Evolutionary conservation across 441 rosid species (phyloP).

Genomic region (Aleurites moluccanus): DNA sequence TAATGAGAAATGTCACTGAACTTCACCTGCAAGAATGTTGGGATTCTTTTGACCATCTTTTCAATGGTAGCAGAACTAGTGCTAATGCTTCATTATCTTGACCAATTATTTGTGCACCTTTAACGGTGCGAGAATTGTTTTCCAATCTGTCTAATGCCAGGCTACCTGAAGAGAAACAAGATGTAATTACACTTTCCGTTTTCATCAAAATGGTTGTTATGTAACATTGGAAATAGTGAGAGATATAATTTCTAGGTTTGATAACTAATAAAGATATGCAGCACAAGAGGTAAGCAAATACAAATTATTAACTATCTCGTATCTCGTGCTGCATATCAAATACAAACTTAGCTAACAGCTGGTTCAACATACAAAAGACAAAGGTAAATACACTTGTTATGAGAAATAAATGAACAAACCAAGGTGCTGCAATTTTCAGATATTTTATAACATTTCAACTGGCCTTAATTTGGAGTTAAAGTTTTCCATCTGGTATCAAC

Average conservation of each 20-base stretch:
- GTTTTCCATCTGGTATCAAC: conserved; percentile 5
- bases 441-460: neutral
- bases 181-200: neutral
- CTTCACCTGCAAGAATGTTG: conserved; percentile 60
- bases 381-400: neutral
- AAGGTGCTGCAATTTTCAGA: neutral
- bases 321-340: neutral
- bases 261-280: neutral
- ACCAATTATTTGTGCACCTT: conserved; percentile 81
- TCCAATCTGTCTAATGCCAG: conserved; percentile 70
- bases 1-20: conserved; percentile 8
- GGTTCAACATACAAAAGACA: neutral
- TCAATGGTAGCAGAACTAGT: conserved; percentile 63
- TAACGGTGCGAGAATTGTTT: conserved; percentile 77
- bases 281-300: too few species aligned
- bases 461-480: conserved; percentile 8
- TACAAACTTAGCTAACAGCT: neutral
- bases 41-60: conserved; percentile 68
- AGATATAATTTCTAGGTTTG: neutral
- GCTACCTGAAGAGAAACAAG: conserved; percentile 49
- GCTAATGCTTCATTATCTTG: conserved; percentile 74
- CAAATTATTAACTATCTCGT: too few species aligned
- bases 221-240: neutral
- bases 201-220: neutral
- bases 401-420: conserved; percentile 1